Percentiles rank a stretch among this genome's conserved stretches.
These are phyloP conservation scores for Trypethelium eluteriae DNA, from an alignment of 495 filamentous ascomycete genomes.

Conservation along the genomic window DNA sequence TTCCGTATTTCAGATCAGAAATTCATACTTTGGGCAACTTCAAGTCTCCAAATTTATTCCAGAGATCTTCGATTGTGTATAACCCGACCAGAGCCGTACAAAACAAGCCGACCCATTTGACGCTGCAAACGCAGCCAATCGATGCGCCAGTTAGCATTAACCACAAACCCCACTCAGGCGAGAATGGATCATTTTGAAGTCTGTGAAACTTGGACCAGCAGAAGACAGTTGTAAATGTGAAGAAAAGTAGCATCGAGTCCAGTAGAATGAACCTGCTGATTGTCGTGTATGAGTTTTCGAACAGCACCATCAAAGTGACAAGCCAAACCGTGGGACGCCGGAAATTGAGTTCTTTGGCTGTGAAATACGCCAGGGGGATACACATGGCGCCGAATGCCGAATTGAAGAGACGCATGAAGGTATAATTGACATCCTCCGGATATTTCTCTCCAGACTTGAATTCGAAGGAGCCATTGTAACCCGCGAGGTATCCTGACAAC, in stretches of 20 bases:
- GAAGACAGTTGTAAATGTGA: constrained; percentile 90
- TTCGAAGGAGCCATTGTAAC: constrained; percentile 98
- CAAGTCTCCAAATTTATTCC: constrained; percentile 94
- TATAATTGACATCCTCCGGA: constrained; percentile 88
- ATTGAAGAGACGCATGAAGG: constrained; percentile 98
- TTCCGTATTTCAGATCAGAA: constrained; percentile 6
- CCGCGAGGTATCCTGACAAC: constrained; percentile 87
- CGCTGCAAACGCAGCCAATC: constrained; percentile 94
- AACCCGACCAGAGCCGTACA: constrained; percentile 89
- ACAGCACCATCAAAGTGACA: constrained; percentile 91
- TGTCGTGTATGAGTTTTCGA: constrained; percentile 96
- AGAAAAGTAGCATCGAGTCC: constrained; percentile 96
- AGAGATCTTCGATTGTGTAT: constrained; percentile 93
- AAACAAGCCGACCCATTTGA: constrained; percentile 96
- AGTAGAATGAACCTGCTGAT: constrained; percentile 97
- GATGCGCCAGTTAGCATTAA: constrained; percentile 83
- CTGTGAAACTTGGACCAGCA: constrained; percentile 96
- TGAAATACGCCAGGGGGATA: constrained; percentile 91
- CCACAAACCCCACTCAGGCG: constrained; percentile 85
- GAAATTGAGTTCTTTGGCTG: constrained; percentile 81
- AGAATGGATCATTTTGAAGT: constrained; percentile 74
- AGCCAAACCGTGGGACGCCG: constrained; percentile 83
- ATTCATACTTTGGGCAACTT: constrained; percentile 72
- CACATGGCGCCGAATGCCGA: constrained; percentile 87
- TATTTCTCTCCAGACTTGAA: constrained; percentile 98